Conservation (phyloP, 108 stramenopile genomes). For the Licmophora abbreviata region DNA sequence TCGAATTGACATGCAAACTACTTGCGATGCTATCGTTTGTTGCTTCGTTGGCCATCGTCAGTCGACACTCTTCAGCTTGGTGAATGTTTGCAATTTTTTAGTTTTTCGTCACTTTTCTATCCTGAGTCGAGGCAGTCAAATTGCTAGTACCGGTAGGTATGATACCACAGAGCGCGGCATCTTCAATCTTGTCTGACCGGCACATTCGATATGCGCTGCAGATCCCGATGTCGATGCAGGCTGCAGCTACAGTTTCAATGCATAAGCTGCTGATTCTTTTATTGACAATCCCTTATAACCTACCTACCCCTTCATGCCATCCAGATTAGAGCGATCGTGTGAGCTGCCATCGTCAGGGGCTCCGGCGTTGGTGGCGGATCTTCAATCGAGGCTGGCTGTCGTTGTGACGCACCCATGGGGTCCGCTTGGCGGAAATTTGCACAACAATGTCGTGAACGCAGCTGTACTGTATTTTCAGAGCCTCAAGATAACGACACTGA, state of each 20-base stretch:
- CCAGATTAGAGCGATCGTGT: conserved; percentile 1
- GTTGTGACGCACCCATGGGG: conserved; percentile 61
- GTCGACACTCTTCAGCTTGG: neutral
- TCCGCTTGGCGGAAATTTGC: conserved; percentile 46
- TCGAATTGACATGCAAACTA: conserved; percentile 14
- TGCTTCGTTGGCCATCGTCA: neutral
- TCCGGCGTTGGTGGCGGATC: conserved; percentile 14
- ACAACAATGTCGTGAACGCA: conserved; percentile 48
- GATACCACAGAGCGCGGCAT: too few species aligned
- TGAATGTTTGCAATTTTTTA: too few species aligned
- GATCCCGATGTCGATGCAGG: too few species aligned
- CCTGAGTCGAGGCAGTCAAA: too few species aligned
- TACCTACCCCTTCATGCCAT: too few species aligned
- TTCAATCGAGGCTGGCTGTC: conserved; percentile 24
- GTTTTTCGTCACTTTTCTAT: too few species aligned
- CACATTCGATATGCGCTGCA: too few species aligned
- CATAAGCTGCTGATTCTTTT: too few species aligned
- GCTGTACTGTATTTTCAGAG: conserved; percentile 40
- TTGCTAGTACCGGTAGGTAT: too few species aligned
- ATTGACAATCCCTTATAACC: too few species aligned
- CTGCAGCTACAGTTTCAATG: too few species aligned
- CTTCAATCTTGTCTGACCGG: too few species aligned
- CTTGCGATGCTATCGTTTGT: neutral
- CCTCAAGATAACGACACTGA: conserved; percentile 33
- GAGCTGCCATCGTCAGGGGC: neutral